Conservation (phyloP, 139 green algal species). For the Chlorella sp. region DNA sequence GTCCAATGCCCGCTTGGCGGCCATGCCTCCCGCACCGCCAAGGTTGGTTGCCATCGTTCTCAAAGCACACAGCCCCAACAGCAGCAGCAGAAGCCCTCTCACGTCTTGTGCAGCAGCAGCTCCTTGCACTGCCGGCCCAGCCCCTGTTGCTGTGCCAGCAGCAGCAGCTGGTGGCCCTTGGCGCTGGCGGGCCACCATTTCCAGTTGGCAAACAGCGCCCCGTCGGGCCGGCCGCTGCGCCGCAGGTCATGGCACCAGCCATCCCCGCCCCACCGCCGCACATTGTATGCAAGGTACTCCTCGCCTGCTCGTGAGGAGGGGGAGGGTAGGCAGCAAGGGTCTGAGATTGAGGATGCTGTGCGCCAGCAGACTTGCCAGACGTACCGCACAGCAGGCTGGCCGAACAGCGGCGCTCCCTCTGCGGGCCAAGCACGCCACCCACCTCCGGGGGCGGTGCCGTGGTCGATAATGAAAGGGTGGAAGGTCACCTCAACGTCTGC, state of each 20-base stretch:
- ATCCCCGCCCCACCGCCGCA: conserved; percentile 3
- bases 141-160: conserved; percentile 17
- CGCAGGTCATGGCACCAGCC: conserved; percentile 6
- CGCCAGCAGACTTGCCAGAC: neutral
- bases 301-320: conserved; percentile 1
- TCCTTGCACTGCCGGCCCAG: conserved; percentile 17
- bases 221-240: conserved; percentile 3
- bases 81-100: neutral
- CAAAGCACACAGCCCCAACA: no score
- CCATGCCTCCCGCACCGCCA: no score
- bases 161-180: conserved; percentile 17
- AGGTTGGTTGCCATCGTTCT: no score
- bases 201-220: neutral
- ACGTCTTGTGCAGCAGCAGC: conserved; percentile 13
- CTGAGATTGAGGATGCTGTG: neutral
- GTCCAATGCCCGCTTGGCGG: no score
- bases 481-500: neutral
- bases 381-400: neutral
- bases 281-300: conserved; percentile 14
- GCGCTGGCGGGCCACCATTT: conserved; percentile 10
- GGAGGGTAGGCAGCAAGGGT: neutral
- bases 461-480: conserved; percentile 5
- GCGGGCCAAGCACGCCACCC: no score
- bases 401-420: neutral
- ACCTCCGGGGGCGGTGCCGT: neutral